Evolutionary conservation across 192 early-diverging fungal species (phyloP), one percentile per base, ranked within the genome.

Genomic region (Gigaspora rosea): DNA sequence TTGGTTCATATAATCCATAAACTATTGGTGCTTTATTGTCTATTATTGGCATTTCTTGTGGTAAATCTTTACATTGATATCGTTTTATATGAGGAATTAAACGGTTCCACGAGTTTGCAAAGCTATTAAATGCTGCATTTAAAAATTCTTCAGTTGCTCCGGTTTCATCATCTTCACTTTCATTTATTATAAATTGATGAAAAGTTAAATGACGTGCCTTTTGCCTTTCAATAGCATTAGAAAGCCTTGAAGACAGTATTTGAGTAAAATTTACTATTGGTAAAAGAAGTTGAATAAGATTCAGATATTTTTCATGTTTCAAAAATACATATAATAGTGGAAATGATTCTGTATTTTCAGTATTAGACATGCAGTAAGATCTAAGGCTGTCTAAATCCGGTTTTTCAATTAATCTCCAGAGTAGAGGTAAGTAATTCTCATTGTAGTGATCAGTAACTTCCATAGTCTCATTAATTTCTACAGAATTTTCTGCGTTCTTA

Each of bases 41-140:
- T 9, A 78, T 78, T 18, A 36, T 56, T 35, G 77, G 68, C 11
- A 41, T 57, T 8, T 2, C 6, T 35, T 27, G 8, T 22, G 36
- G 22, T n/a, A 78, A 73, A 1, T 78, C 70, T 20, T 73, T 51
- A 71, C 77, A 78, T 59, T 78, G 71, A 33, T 73, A 78, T 72
- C 71, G 54, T 12, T 78, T 48, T 16, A 78, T 47, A 27, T 35
- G 18, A 13, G 36, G 27, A n/a, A 35, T 78, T 15, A 78, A 15
- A 20, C 6, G 15, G 75, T 78, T 78, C 70, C 71, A 78, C 10
- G 77, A 22, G 15, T 61, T 5, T 9, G 47, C 20, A 73, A 78
- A 78, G 12, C 35, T 54, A 18, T 74, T 50, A 20, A 78, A 78
- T 4, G 41, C 22, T n/a, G 11, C 12, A 15, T 36, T 15, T 18